Conservation (phyloP, 768 basidiomycete species). For the Pleurotus giganteus region DNA sequence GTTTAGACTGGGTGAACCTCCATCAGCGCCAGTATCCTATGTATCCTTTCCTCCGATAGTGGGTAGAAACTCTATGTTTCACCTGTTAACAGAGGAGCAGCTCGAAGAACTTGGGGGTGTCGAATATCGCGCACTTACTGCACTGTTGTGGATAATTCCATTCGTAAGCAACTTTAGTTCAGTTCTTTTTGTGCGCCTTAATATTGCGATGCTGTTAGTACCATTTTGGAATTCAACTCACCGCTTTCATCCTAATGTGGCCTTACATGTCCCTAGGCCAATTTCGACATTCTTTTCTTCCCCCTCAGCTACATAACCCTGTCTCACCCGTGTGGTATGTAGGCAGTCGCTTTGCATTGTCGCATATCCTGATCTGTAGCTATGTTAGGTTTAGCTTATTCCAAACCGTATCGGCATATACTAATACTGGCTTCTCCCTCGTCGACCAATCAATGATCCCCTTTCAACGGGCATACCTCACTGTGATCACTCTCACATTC, state of each 20-base stretch:
- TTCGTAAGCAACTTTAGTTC: conserved; percentile 42
- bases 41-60: conserved; percentile 84
- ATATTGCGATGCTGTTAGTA: conserved; percentile 50
- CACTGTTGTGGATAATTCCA: conserved; percentile 78
- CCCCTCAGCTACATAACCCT: conserved; percentile 53
- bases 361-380: background rate
- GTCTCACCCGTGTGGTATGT: conserved; percentile 66
- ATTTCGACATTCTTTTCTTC: conserved; percentile 61
- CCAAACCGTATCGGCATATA: conserved; percentile 83
- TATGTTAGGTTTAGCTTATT: conserved; percentile 74
- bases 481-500: conserved; percentile 70
- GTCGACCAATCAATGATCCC: conserved; percentile 91
- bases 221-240: conserved; percentile 68
- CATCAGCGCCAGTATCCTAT: conserved; percentile 63
- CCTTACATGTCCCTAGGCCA: conserved; percentile 68
- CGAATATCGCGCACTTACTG: conserved; percentile 84
- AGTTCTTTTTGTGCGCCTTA: conserved; percentile 6
- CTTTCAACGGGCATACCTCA: conserved; percentile 81
- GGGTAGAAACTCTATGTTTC: conserved; percentile 76
- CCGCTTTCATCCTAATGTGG: conserved; percentile 73
- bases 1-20: background rate
- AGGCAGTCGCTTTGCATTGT: background rate
- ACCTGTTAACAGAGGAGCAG: conserved; percentile 73
- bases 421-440: conserved; percentile 85
- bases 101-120: conserved; percentile 94